These are phyloP conservation scores for Lodderomyces elongisporus DNA, from an alignment of 1,139 yeast species.

Conservation along the genomic window DNA sequence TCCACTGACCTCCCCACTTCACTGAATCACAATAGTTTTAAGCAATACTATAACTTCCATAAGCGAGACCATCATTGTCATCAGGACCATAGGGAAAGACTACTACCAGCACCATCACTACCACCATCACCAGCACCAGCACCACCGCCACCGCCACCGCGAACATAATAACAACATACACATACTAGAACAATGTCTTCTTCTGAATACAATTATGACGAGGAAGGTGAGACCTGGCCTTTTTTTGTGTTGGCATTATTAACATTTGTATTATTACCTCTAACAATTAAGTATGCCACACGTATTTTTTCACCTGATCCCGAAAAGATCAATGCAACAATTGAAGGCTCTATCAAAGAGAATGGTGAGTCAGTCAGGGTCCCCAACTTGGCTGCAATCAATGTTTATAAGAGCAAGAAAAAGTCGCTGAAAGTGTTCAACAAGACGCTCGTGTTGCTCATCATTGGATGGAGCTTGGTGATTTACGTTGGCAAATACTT, in stretches of 20 bases:
- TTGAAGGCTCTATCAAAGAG: conserved; percentile 32
- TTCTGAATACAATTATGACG: conserved; percentile 77
- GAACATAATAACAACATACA: no score
- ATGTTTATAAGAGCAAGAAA: conserved; percentile 34
- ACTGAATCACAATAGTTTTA: no score
- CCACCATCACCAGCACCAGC: no score
- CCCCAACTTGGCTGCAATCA: conserved; percentile 38
- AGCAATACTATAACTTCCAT: no score
- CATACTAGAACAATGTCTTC: no score
- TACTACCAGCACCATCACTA: no score
- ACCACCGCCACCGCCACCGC: no score
- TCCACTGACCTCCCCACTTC: no score
- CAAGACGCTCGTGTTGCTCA: conserved; percentile 40
- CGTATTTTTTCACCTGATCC: conserved; percentile 23
- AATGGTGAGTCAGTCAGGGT: conserved; percentile 30
- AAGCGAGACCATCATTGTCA: no score
- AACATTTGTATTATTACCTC: conserved; percentile 58
- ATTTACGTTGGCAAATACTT: conserved; percentile 43
- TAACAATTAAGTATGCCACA: conserved; percentile 48
- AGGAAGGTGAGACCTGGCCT: conserved; percentile 93
- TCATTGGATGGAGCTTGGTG: conserved; percentile 67
- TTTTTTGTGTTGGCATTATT: conserved; percentile 77
- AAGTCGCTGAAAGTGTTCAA: conserved; percentile 39
- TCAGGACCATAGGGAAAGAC: no score
- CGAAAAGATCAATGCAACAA: conserved; percentile 18